Evolutionary conservation across 176 grass and related monocot genomes (phyloP).

Genomic region (Poa pratensis): DNA sequence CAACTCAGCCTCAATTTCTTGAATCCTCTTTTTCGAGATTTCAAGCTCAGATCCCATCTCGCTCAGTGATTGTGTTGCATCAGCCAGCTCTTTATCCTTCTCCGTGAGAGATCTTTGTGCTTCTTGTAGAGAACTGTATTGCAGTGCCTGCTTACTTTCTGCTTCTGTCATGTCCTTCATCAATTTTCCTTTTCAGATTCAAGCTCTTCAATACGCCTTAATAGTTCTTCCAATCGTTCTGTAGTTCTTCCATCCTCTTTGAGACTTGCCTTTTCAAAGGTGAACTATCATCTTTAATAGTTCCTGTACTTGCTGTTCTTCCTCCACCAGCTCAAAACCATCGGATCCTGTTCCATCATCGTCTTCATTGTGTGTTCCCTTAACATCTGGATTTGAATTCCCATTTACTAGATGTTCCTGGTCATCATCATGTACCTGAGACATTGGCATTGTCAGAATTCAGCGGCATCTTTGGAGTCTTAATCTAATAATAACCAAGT

Average conservation of each 20-base stretch:
- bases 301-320: conserved; percentile 31
- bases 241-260: conserved; percentile 40
- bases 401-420: conserved; percentile 46
- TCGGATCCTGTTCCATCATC: conserved; percentile 79
- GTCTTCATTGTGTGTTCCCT: conserved; percentile 60
- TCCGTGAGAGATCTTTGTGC: conserved; percentile 54
- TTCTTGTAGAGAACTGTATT: conserved; percentile 69
- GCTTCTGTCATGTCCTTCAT: conserved; percentile 65
- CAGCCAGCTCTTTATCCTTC: conserved; percentile 70
- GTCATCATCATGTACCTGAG: conserved; percentile 54
- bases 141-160: conserved; percentile 71
- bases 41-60: conserved; percentile 59
- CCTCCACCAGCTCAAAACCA: conserved; percentile 66
- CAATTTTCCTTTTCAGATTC: conserved; percentile 67
- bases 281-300: not conserved
- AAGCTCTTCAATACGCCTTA: conserved; percentile 71
- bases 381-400: conserved; percentile 45
- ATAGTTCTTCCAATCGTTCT: conserved; percentile 56
- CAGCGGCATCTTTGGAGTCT: conserved; percentile 27
- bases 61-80: conserved; percentile 56
- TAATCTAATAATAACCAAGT: conserved; percentile 15
- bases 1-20: conserved; percentile 62
- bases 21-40: conserved; percentile 59
- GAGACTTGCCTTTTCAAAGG: conserved; percentile 4
- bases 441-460: conserved; percentile 33